A percentile compares a stretch with the other conserved stretches of the same genome.
Conservation (phyloP, 225 moss, liverwort and hornwort species). For the Physcomitrellopsis africana region DNA sequence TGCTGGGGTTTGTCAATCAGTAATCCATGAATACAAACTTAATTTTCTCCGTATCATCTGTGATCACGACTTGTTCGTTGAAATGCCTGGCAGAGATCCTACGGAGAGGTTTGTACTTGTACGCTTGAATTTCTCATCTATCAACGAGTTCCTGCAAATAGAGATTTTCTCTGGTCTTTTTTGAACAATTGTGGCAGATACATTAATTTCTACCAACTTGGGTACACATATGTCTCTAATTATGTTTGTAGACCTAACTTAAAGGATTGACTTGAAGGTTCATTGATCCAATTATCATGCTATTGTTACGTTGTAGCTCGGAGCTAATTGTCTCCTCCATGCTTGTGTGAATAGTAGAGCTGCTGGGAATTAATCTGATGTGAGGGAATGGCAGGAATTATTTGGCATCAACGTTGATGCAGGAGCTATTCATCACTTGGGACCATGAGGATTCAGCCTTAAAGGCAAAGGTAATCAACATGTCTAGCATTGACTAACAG, state of each 20-base stretch:
- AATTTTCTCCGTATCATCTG: constrained; percentile 92
- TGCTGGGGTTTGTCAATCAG: constrained; percentile 90
- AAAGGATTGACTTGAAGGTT: not conserved
- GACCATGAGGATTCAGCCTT: constrained; percentile 70
- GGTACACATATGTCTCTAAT: no score
- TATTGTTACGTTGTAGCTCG: constrained; percentile 2
- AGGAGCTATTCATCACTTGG: constrained; percentile 73
- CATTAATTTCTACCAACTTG: no score
- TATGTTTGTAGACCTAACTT: no score
- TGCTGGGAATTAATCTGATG: not conserved
- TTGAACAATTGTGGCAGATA: no score
- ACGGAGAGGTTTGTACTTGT: constrained; percentile 73
- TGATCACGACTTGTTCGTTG: constrained; percentile 99
- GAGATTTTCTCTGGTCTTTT: no score
- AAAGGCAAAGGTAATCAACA: constrained; percentile 55
- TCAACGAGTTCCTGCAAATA: no score
- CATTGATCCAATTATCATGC: not conserved
- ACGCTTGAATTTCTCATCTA: constrained; percentile 16
- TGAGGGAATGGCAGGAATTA: constrained; percentile 54
- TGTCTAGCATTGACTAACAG: not conserved
- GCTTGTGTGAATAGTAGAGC: not conserved
- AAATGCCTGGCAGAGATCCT: constrained; percentile 99
- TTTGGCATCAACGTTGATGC: constrained; percentile 73
- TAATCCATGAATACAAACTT: constrained; percentile 95
- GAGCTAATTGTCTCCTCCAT: not conserved